Evolutionary conservation across 2,329 filamentous ascomycete genomes (phyloP), one percentile per base, ranked within the genome.

Genomic region (Calonectria crousiana): DNA sequence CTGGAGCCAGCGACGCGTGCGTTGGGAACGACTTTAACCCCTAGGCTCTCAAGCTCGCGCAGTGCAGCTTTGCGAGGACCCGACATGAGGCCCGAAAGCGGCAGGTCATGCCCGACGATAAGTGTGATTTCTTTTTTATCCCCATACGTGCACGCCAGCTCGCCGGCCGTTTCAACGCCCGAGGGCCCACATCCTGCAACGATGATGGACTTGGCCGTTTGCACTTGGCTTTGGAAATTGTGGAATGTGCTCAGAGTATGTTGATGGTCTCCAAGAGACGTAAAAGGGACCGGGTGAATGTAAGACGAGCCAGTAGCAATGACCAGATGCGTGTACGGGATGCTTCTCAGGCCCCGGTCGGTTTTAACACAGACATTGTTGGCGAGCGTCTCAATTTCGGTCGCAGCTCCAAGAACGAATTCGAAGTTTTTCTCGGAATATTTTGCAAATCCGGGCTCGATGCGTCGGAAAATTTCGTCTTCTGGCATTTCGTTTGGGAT

Each of bases 201-300:
- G 44, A 84, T 74, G 67, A 84, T 83, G 20, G 75, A 76, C 28
- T 78, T 78, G 23, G 83, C 82, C 10, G 76, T 68, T 1, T 78
- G 74, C 74, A 89, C 82, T n/a, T 77, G 71, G 1, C 78, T 30
- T 13, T 82, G 83, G 66, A 83, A 78, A 11, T 69, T 71, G 23
- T 80, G 78, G 18, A 88, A 78, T 9, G 78, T 76, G 0, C 79
- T 76, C 56, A 82, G 83, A 20, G 86, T 87, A 65, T 83, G 78
- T 51, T 84, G 82, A 2, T 84, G 84, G 6, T 84, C 82, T 14
- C 81, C 83, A 16, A 86, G 74, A 32, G 78, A 82, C 76, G 89
- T 89, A 75, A 86, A 89, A 0, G 88, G 88, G 78, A 86, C 16
- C 44, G 67, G 74, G 4, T 52, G 23, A 6, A 30, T 30, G 11